These are phyloP conservation scores for Porodaedalea pini DNA, from an alignment of 1,284 basidiomycete species.

Conservation along the genomic window DNA sequence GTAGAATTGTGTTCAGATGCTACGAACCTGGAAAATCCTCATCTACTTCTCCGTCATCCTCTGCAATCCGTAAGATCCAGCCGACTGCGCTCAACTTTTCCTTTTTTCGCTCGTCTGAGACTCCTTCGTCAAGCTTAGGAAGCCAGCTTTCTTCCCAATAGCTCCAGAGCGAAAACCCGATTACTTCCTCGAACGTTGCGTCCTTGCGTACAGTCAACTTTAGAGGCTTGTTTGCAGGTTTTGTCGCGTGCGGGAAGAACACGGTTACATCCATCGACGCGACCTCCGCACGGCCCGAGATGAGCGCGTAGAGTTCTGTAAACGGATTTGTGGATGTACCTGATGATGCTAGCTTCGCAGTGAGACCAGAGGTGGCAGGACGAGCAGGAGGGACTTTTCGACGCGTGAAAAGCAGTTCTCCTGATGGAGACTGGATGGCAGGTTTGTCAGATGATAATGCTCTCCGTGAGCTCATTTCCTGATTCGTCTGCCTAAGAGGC, in stretches of 20 bases:
- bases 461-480: neutral
- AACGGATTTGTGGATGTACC: conserved; percentile 71
- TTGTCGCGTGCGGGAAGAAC: conserved; percentile 82
- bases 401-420: conserved; percentile 44
- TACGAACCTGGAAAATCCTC: conserved; percentile 91
- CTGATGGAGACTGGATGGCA: neutral
- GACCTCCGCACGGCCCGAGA: conserved; percentile 68
- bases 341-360: conserved; percentile 58
- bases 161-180: conserved; percentile 87
- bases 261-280: conserved; percentile 68
- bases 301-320: conserved; percentile 74
- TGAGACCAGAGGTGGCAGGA: conserved; percentile 54
- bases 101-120: conserved; percentile 59
- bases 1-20: conserved; percentile 1
- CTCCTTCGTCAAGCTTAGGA: conserved; percentile 71
- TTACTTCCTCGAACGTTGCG: conserved; percentile 91
- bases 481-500: neutral
- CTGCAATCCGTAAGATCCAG: conserved; percentile 95
- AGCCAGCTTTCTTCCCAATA: conserved; percentile 88
- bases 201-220: conserved; percentile 78
- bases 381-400: conserved; percentile 42
- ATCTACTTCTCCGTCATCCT: conserved; percentile 97
- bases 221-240: conserved; percentile 58
- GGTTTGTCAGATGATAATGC: conserved; percentile 17
- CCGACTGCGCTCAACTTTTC: conserved; percentile 72